Evolutionary conservation across 768 basidiomycete species (phyloP), one percentile per base, ranked within the genome.

Genomic region (Trametes gibbosa): DNA sequence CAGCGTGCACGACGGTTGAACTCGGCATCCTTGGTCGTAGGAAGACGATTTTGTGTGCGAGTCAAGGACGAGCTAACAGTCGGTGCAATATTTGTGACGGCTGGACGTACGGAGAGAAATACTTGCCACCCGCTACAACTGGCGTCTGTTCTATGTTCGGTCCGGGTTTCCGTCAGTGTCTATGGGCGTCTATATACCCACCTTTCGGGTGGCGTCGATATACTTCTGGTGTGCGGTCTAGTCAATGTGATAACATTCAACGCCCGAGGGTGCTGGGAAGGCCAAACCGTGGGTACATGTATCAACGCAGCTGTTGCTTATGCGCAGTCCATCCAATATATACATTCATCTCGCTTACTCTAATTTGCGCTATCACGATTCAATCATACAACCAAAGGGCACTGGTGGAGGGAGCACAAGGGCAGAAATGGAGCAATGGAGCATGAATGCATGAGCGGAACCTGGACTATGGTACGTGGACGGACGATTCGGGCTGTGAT

Each of bases 1-100:
- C 87, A 23, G 81, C 85, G 62, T 84, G 87, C 2, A 89, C 64
- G 53, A 86, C 63, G 48, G 76, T 73, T 32, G 81, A 54, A 61
- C 69, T 74, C n/a, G 81, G 70, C 81, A 83, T 82, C 37, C 24
- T 59, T 3, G 19, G 9, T 32, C 29, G 29, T 32, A 32, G 29
- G 29, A 5, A 4, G 29, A 32, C 29, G 29, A 4, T 32, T 32
- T 32, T 32, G 29, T 32, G 29, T 10, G 29, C 10, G 29, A 10
- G 29, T 4, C 10, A 32, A 32, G 29, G 13, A 14, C 13, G 13
- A 14, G 16, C 13, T 3, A 41, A n/a, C n/a, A n/a, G n/a, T n/a
- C n/a, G n/a, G n/a, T n/a, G n/a, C n/a, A n/a, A n/a, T n/a, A n/a
- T n/a, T n/a, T n/a, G 40, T 16, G 40, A 14, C 19, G 40, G 16